Evolutionary conservation across 2,329 filamentous ascomycete genomes (phyloP), one percentile per base, ranked within the genome.

Genomic region (Nigrospora sphaerica): DNA sequence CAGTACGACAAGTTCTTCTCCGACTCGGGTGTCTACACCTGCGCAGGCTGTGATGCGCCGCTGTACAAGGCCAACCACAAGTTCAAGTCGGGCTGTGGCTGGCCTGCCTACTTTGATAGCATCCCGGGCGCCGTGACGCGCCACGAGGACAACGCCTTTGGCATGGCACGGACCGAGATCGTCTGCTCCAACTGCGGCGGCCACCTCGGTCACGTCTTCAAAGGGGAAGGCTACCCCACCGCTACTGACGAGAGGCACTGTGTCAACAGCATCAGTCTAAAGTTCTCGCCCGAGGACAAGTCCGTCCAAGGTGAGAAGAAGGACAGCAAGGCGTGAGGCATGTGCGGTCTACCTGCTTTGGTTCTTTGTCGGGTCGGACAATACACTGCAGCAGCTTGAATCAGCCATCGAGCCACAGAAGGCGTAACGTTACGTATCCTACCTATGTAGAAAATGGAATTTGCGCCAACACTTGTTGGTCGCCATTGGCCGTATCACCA

Each of bases 41-140:
- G 93, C 68, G 88, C 87, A 16, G 93, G 81, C 44, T 98, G 93
- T 74, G 67, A 83, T 28, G 79, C 90, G 9, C 91, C 93, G 6
- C 81, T 98, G 16, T 98, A 98, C 79, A 92, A 84, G 66, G 91
- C 93, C 28, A 78, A 78, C 52, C 91, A 95, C 70, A 98, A 98
- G 68, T 98, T 98, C 78, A 88, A 88, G 67, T 95, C 88, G 16
- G 89, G 90, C 37, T 98, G 93, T 68, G 93, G 93, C 50, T 98
- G 93, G 93, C 93, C 93, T 1, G 93, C 93, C 12, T 98, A 97
- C 70, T 98, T 92, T 64, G 93, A 98, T 68, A 92, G 86, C 54
- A 81, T 98, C 44, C 92, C 93, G 0, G 91, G 90, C 3, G 92
- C 92, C 1, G 89, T 98, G 12, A 88, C 81, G 33, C 77, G 92